Base-by-base conservation (phyloP, 1,284 basidiomycete genomes). In the Fomitopsis schrenkii region DNA sequence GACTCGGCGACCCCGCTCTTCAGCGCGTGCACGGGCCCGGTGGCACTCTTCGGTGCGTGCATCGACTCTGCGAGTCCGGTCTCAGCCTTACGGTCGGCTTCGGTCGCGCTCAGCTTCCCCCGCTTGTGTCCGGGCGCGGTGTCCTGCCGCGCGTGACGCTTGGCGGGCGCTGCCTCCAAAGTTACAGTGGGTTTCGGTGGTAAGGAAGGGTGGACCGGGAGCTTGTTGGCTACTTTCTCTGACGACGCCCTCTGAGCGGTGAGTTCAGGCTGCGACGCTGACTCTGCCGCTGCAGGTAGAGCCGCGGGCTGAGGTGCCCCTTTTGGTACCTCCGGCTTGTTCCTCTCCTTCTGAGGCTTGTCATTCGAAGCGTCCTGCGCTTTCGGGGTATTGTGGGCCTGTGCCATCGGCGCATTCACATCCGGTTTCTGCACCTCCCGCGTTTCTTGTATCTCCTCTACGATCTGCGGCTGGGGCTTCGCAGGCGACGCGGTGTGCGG, bases 201-300 rank as follows among this genome's bases (percentile, higher is more conserved):
- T 52, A 85, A 70, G 12, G 82, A 83, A 1, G 81, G 79, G 61
- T 83, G 82, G 4, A 79, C 66, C 17, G 72, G 70, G 15, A 61
- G 56, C 42, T 61, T 62, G 1, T 58, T 10, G 19, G 33, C 28
- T 59, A 64, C 57, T 59, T 63, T 53, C 28, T 59, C 17, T 9
- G 67, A 63, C 2, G 66, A 67, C 42, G 41, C 55, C 19, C 56
- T 60, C 14, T 33, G 2, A 15, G 38, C 5, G 9, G 30, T 42
- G 10, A 57, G 44, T 17, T 8, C 28, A 14, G 15, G 41, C 48
- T 61, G 60, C 10, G 14, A 45, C 19, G 48, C 30, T 38, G 26
- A 41, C 35, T 59, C 55, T 14, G 22, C 35, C 5, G 55, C 44
- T 8, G 59, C 26, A 10, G 28, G 17, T 36, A 15, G 10, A 6